These are phyloP conservation scores for Peronosclerospora sorghi DNA, from an alignment of 352 stramenopile species.

Conservation along the genomic window DNA sequence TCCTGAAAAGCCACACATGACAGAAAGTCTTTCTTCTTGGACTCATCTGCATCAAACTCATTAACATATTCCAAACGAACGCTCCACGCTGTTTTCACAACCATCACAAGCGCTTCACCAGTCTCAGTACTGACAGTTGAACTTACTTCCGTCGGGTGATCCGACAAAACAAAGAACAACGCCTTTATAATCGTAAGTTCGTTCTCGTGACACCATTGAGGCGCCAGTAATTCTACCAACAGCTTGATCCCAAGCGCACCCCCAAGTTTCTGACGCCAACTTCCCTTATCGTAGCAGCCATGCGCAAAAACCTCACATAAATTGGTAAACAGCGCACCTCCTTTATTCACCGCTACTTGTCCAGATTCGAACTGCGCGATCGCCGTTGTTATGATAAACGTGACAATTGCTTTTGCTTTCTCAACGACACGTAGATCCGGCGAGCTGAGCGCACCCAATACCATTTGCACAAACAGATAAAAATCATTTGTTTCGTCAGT, in stretches of 20 bases:
- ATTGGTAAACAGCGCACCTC: slow-evolving; percentile 59
- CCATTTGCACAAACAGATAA: slow-evolving; percentile 46
- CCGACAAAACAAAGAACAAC: slow-evolving; percentile 80
- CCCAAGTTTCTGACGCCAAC: slow-evolving; percentile 75
- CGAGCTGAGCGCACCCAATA: slow-evolving; percentile 58
- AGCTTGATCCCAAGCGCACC: slow-evolving; percentile 56
- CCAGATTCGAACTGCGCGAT: slow-evolving; percentile 26
- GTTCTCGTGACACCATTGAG: slow-evolving; percentile 81
- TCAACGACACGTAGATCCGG: slow-evolving; percentile 48
- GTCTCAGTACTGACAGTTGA: slow-evolving; percentile 65
- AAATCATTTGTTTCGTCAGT: slow-evolving; percentile 46
- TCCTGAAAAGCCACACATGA: slow-evolving; percentile 74
- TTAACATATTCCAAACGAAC: slow-evolving; percentile 30
- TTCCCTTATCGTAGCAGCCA: slow-evolving; percentile 79
- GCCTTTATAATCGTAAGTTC: slow-evolving; percentile 76
- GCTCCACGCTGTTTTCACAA: slow-evolving; percentile 46
- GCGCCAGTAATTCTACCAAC: slow-evolving; percentile 51
- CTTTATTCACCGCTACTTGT: slow-evolving; percentile 33
- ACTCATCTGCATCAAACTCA: slow-evolving; percentile 19
- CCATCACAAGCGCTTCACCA: slow-evolving; percentile 42
- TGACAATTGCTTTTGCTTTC: slow-evolving; percentile 33
- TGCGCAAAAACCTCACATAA: slow-evolving; percentile 78
- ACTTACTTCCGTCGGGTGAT: slow-evolving; percentile 78
- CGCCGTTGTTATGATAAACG: slow-evolving; percentile 42
- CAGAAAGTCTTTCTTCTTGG: slow-evolving; percentile 48